Conservation (phyloP, 78 protist genomes). For the Chrysochromulina tobinii region DNA sequence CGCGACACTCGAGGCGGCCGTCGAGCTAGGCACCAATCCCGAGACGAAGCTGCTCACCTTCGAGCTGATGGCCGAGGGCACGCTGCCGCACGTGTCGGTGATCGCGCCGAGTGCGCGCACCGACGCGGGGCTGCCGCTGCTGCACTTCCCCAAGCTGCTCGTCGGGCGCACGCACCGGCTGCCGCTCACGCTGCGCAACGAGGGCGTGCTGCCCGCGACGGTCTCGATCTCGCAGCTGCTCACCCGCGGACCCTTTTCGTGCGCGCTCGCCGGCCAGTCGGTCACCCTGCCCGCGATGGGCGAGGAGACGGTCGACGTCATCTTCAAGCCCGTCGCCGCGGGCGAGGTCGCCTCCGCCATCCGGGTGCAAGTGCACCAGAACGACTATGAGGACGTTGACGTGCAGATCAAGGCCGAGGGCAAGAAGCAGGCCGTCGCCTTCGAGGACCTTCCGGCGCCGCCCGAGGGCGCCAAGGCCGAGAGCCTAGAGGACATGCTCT, state of each 20-base stretch:
- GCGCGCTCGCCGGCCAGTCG: constrained; percentile 1
- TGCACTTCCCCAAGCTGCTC: constrained; percentile 31
- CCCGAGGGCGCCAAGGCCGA: background rate
- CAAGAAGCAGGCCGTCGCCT: constrained; percentile 36
- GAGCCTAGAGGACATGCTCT: constrained; percentile 36
- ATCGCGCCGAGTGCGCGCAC: constrained; percentile 8
- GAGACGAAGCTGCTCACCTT: constrained; percentile 46
- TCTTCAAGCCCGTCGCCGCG: constrained; percentile 24
- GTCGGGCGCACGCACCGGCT: background rate
- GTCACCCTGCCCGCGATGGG: background rate
- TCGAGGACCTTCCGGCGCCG: constrained; percentile 44
- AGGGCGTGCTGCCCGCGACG: constrained; percentile 58
- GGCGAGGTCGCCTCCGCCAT: background rate
- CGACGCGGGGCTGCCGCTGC: background rate
- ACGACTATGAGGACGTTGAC: constrained; percentile 56
- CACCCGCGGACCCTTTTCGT: background rate
- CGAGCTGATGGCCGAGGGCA: constrained; percentile 74
- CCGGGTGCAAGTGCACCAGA: constrained; percentile 31
- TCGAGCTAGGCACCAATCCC: constrained; percentile 56
- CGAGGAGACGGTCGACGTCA: background rate
- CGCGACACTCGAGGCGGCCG: constrained; percentile 67
- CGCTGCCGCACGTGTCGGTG: constrained; percentile 67
- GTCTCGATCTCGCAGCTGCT: background rate
- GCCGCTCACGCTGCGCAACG: constrained; percentile 44
- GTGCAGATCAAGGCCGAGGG: constrained; percentile 51